Conservation (phyloP, 345 rosid species). For the Camelina neglecta region DNA sequence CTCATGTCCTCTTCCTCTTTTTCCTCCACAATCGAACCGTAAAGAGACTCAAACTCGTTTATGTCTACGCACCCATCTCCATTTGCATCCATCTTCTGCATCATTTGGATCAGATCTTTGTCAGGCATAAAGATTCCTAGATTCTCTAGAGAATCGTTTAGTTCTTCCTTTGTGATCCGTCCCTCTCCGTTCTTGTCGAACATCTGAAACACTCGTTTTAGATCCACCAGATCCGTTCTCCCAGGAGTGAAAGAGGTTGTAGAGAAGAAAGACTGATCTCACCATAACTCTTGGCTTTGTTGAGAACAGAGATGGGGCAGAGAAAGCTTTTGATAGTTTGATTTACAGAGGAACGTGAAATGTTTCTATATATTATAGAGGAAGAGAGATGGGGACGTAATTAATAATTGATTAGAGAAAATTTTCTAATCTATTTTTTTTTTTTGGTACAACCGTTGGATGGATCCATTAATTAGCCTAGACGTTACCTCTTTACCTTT, state of each 20-base stretch:
- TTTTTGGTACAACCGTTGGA: slow-evolving; percentile 17
- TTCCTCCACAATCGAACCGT: slow-evolving; percentile 36
- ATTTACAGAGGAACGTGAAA: slow-evolving; percentile 26
- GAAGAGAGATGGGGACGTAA: slow-evolving; percentile 4
- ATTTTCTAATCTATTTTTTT: background rate
- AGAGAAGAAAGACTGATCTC: slow-evolving; percentile 53
- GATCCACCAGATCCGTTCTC: slow-evolving; percentile 39
- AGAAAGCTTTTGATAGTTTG: slow-evolving; percentile 16
- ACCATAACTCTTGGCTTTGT: slow-evolving; percentile 48
- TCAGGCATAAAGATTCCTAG: slow-evolving; percentile 47
- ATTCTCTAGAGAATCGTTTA: slow-evolving; percentile 45
- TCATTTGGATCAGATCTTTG: slow-evolving; percentile 45
- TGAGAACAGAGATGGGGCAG: slow-evolving; percentile 5
- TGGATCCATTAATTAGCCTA: slow-evolving; percentile 15
- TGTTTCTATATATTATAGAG: slow-evolving; percentile 20
- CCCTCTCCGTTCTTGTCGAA: slow-evolving; percentile 49
- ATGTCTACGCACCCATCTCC: slow-evolving; percentile 49
- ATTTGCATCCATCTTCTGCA: slow-evolving; percentile 44
- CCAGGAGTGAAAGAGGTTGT: slow-evolving; percentile 47
- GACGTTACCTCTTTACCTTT: slow-evolving; percentile 16
- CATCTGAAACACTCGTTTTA: slow-evolving; percentile 44
- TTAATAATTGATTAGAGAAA: background rate
- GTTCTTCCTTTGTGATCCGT: slow-evolving; percentile 45
- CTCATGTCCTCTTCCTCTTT: slow-evolving; percentile 46
- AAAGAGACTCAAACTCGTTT: slow-evolving; percentile 46